Percentiles rank a stretch among this genome's conserved stretches.
Conservation (phyloP, 2,329 filamentous ascomycete species). For the Aspergillus quadrilineatus region DNA sequence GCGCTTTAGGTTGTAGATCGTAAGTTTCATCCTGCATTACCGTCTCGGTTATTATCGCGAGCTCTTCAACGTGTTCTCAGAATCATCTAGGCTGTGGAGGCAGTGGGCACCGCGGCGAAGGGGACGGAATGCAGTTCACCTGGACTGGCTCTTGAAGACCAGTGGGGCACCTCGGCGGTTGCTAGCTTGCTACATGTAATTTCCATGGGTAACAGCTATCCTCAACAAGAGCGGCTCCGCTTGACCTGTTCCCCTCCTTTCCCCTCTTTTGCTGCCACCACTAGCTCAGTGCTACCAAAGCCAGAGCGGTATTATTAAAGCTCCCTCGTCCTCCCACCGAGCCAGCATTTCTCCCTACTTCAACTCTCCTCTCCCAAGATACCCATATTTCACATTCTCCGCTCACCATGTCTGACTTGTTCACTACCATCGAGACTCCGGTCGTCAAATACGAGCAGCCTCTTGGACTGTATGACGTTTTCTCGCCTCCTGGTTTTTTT, state of each 20-base stretch:
- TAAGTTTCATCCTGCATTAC: background rate
- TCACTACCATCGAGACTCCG: slow-evolving; percentile 38
- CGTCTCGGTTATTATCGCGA: background rate
- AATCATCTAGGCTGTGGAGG: background rate
- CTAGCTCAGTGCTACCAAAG: background rate
- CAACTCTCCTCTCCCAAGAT: slow-evolving; percentile 12
- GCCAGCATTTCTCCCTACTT: background rate
- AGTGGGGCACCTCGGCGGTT: background rate
- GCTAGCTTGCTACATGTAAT: background rate
- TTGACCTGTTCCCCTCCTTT: slow-evolving; percentile 5
- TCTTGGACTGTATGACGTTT: slow-evolving; percentile 33
- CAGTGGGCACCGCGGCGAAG: background rate
- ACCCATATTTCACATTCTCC: slow-evolving; percentile 5
- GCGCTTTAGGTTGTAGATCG: background rate
- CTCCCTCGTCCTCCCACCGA: background rate
- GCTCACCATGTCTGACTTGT: slow-evolving; percentile 27
- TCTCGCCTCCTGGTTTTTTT: background rate
- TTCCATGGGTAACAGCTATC: background rate
- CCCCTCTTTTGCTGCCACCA: slow-evolving; percentile 5
- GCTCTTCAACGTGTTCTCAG: background rate
- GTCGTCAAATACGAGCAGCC: slow-evolving; percentile 40
- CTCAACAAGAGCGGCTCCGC: background rate
- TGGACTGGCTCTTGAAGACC: background rate
- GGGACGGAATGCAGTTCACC: background rate
- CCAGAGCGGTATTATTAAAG: background rate